A percentile compares a stretch with the other conserved stretches of the same genome.
These are phyloP conservation scores for Trichoderma breve DNA, from an alignment of 2,329 filamentous ascomycete genomes.

Conservation along the genomic window DNA sequence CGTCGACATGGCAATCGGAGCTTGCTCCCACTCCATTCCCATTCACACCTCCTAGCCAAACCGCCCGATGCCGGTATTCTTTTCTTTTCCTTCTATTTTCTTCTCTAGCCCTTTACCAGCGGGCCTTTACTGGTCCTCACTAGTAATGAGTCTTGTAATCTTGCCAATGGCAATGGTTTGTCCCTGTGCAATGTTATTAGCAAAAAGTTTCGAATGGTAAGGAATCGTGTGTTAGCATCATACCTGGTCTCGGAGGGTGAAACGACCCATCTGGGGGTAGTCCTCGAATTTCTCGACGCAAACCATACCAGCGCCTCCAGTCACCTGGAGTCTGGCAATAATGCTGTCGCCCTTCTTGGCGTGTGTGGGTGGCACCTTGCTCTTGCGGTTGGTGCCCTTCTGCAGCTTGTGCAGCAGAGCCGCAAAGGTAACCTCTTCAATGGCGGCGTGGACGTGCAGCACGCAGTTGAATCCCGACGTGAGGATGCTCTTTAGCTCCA, in stretches of 20 bases:
- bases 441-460: slow-evolving; percentile 92
- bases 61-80: not conserved
- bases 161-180: slow-evolving; percentile 99
- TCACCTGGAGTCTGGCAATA: slow-evolving; percentile 88
- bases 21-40: not conserved
- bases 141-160: slow-evolving; percentile 79
- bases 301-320: slow-evolving; percentile 77
- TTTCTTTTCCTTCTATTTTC: not conserved
- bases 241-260: slow-evolving; percentile 86
- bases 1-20: not conserved
- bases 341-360: slow-evolving; percentile 80
- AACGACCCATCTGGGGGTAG: slow-evolving; percentile 89
- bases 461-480: slow-evolving; percentile 97
- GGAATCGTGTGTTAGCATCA: not conserved
- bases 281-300: slow-evolving; percentile 95
- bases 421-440: slow-evolving; percentile 93
- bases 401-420: slow-evolving; percentile 89
- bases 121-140: slow-evolving; percentile 1
- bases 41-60: not conserved
- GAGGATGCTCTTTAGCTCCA: slow-evolving; percentile 92
- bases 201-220: not conserved
- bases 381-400: slow-evolving; percentile 90
- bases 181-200: slow-evolving; percentile 55
- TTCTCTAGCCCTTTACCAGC: not conserved
- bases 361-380: slow-evolving; percentile 88